Evolutionary conservation across 805 yeast genomes (phyloP).

Genomic region (Candida pini): DNA sequence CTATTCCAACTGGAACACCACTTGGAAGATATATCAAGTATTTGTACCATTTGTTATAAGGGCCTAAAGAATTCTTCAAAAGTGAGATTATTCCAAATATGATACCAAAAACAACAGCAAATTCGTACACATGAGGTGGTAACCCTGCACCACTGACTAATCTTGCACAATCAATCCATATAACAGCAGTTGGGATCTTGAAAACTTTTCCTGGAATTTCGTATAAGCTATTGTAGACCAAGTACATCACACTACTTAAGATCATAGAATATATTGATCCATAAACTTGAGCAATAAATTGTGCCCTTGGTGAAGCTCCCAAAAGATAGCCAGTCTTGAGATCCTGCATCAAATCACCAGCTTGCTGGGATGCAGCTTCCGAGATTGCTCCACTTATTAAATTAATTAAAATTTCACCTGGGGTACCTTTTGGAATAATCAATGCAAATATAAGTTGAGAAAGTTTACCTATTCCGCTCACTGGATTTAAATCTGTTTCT

Average conservation of each 20-base stretch:
- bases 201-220: constrained; percentile 78
- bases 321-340: constrained; percentile 87
- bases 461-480: constrained; percentile 90
- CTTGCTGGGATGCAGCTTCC: constrained; percentile 98
- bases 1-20: constrained; percentile 97
- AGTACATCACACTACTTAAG: constrained; percentile 76
- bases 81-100: constrained; percentile 67
- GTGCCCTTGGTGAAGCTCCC: constrained; percentile 91
- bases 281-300: constrained; percentile 81
- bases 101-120: constrained; percentile 56
- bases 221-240: constrained; percentile 74
- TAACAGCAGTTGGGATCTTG: constrained; percentile 90
- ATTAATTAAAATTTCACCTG: constrained; percentile 79
- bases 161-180: constrained; percentile 95
- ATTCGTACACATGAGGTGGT: constrained; percentile 69
- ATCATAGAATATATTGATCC: constrained; percentile 85
- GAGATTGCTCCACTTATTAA: constrained; percentile 95
- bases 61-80: constrained; percentile 48
- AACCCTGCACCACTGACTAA: constrained; percentile 86
- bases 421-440: constrained; percentile 65
- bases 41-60: constrained; percentile 22
- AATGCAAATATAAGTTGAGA: constrained; percentile 87
- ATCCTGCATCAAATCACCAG: constrained; percentile 97
- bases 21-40: constrained; percentile 66
- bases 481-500: constrained; percentile 95